Conservation (phyloP, 106 monocot genomes). For the Allium sativum region DNA sequence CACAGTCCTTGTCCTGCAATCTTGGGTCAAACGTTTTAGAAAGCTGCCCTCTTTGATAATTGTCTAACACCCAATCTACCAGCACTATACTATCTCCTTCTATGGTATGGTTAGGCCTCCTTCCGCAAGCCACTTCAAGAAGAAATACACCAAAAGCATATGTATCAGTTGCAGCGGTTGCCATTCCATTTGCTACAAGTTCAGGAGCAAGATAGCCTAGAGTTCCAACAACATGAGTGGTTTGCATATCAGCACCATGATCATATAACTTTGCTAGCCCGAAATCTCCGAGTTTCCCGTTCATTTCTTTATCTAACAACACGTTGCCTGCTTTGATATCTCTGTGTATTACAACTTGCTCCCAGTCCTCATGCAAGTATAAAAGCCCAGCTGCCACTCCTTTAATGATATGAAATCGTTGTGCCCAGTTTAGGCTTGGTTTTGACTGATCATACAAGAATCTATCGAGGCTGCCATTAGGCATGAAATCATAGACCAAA, state of each 20-base stretch:
- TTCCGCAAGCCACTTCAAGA: no score
- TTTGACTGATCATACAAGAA: slow-evolving; percentile 7
- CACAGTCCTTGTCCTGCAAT: background rate
- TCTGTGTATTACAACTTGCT: background rate
- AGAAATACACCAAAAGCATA: background rate
- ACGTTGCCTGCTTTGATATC: no score
- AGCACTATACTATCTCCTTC: slow-evolving; percentile 1
- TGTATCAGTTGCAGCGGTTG: slow-evolving; percentile 15
- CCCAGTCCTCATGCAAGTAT: slow-evolving; percentile 23
- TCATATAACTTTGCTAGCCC: no score
- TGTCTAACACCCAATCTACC: background rate
- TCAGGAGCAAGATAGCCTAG: slow-evolving; percentile 13
- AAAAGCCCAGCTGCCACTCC: slow-evolving; percentile 23
- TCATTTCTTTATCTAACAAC: no score
- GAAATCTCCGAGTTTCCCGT: no score
- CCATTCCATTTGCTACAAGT: slow-evolving; percentile 14
- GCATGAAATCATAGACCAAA: no score
- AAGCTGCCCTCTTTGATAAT: slow-evolving; percentile 1
- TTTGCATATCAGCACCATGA: no score
- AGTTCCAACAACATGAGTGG: no score
- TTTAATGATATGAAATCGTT: slow-evolving; percentile 19
- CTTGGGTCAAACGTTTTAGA: slow-evolving; percentile 5
- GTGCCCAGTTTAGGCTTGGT: slow-evolving; percentile 8
- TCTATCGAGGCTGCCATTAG: no score
- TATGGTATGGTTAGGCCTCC: background rate